Evolutionary conservation across 2,329 filamentous ascomycete genomes (phyloP).

Genomic region (Lasiodiplodia gonubiensis): DNA sequence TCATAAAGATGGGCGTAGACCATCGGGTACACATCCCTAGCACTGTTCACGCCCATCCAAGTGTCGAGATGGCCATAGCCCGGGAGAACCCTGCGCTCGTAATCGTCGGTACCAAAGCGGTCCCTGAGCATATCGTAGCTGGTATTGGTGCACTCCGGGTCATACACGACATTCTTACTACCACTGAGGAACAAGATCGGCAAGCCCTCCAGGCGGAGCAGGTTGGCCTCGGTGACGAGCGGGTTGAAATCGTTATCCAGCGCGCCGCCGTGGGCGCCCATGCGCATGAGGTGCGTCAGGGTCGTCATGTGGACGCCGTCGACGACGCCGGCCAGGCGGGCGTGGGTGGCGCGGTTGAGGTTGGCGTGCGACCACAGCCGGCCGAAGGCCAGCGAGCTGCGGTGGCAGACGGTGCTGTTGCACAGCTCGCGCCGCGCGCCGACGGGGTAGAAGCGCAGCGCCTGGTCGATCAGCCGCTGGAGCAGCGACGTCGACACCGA

Average conservation of each 20-base stretch:
- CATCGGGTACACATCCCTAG: constrained; percentile 13
- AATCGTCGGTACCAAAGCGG: constrained; percentile 57
- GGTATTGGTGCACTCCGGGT: constrained; percentile 58
- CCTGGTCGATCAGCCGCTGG: constrained; percentile 43
- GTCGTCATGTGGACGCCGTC: constrained; percentile 67
- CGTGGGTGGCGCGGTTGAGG: constrained; percentile 69
- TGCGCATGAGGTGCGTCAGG: constrained; percentile 62
- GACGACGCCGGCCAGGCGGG: constrained; percentile 66
- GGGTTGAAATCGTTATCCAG: neutral
- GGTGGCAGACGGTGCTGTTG: constrained; percentile 66
- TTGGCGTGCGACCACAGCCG: constrained; percentile 67
- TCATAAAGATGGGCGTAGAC: too few relatives aligned
- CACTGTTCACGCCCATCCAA: constrained; percentile 17
- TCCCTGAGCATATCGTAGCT: constrained; percentile 61
- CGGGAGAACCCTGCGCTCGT: constrained; percentile 59
- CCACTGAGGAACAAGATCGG: constrained; percentile 32
- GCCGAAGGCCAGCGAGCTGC: constrained; percentile 65
- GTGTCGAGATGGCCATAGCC: constrained; percentile 34
- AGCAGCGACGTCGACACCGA: neutral
- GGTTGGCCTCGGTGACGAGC: constrained; percentile 29
- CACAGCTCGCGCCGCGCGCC: constrained; percentile 60
- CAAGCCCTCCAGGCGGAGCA: constrained; percentile 30
- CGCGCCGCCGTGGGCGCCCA: constrained; percentile 48
- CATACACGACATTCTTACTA: constrained; percentile 59
- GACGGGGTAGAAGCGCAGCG: constrained; percentile 64